A percentile compares a stretch with the other conserved stretches of the same genome.
phyloP scores from a whole-genome alignment of 2,329 filamentous ascomycete species.

The Talaromyces sp. region DNA sequence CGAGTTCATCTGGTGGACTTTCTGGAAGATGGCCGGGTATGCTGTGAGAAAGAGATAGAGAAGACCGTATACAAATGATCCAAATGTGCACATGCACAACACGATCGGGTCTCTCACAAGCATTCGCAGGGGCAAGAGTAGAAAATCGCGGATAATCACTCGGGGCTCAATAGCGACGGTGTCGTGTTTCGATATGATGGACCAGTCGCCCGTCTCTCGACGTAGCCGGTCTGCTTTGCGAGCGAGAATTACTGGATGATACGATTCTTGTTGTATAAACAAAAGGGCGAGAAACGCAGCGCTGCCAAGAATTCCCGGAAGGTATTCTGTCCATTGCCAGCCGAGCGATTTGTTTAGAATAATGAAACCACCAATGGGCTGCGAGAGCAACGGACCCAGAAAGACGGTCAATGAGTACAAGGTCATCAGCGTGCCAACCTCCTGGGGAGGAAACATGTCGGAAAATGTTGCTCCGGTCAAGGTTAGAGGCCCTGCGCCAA shows the following conservation, averaged over 20 bases:
- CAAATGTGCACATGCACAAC: constrained; percentile 44
- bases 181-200: constrained; percentile 32
- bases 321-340: constrained; percentile 52
- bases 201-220: constrained; percentile 40
- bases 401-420: constrained; percentile 41
- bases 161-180: constrained; percentile 23
- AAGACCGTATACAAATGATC: constrained; percentile 45
- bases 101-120: constrained; percentile 55
- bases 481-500: constrained; percentile 59
- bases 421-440: constrained; percentile 56
- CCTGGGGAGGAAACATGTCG: constrained; percentile 58
- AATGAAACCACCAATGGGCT: constrained; percentile 31
- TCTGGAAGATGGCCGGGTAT: constrained; percentile 47
- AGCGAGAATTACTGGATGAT: constrained; percentile 39
- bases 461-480: constrained; percentile 66
- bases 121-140: constrained; percentile 49
- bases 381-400: constrained; percentile 38
- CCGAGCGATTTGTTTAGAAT: constrained; percentile 26
- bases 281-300: constrained; percentile 30
- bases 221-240: constrained; percentile 35
- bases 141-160: constrained; percentile 34
- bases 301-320: constrained; percentile 40
- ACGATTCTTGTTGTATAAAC: constrained; percentile 41
- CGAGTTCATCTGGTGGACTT: constrained; percentile 44
- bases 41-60: constrained; percentile 49